phyloP scores from a whole-genome alignment of 2,329 filamentous ascomycete species.

The Xylariaceae sp. region DNA sequence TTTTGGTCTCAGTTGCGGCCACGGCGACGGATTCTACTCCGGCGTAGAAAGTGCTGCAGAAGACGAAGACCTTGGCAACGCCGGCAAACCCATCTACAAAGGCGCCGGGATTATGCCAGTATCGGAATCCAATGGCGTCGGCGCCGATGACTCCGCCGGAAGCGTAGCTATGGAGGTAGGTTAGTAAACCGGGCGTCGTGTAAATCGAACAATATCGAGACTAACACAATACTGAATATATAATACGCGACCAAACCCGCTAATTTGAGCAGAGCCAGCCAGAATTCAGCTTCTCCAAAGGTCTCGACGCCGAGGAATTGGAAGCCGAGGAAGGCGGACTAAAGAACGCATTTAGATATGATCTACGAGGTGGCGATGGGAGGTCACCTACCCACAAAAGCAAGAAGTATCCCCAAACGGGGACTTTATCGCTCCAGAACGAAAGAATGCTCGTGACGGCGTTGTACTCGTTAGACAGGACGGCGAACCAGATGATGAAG shows the following conservation, averaged over 20 bases:
- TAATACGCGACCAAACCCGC: slow-evolving; percentile 67
- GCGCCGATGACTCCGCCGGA: slow-evolving; percentile 61
- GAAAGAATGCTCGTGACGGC: slow-evolving; percentile 62
- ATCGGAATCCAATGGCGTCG: slow-evolving; percentile 62
- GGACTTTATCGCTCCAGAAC: slow-evolving; percentile 60
- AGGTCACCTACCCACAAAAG: slow-evolving; percentile 60
- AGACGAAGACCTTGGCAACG: slow-evolving; percentile 63
- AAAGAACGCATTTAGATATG: neutral
- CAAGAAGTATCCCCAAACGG: slow-evolving; percentile 64
- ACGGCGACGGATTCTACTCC: slow-evolving; percentile 59
- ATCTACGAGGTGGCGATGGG: neutral
- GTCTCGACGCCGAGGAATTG: slow-evolving; percentile 69
- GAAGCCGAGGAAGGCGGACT: slow-evolving; percentile 58
- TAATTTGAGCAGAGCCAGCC: slow-evolving; percentile 70
- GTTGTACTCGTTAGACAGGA: slow-evolving; percentile 68
- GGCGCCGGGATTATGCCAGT: slow-evolving; percentile 68
- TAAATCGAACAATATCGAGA: neutral
- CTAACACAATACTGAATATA: slow-evolving; percentile 63
- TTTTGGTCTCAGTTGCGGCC: slow-evolving; percentile 57
- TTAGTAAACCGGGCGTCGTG: neutral
- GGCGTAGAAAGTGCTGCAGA: slow-evolving; percentile 66
- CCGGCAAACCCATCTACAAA: slow-evolving; percentile 66
- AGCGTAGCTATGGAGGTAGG: slow-evolving; percentile 47
- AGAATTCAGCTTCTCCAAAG: slow-evolving; percentile 78
- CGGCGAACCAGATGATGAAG: slow-evolving; percentile 53